Base-by-base conservation (phyloP, 2,329 filamentous ascomycete genomes). In the Pyricularia grisea region DNA sequence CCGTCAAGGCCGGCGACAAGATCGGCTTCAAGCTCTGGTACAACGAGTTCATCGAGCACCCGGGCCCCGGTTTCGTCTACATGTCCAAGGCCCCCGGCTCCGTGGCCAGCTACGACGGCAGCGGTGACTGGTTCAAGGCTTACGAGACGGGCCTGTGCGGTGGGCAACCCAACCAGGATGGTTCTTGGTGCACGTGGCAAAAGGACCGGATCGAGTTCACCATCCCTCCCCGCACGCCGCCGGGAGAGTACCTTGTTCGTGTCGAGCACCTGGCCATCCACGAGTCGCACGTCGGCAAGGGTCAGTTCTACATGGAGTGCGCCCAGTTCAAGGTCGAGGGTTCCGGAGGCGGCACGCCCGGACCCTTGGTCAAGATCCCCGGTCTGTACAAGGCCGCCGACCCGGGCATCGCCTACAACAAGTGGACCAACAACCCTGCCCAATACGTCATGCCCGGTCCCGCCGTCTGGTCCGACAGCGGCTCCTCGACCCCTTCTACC, bases 311-410 rank as follows among this genome's bases (percentile, higher is more conserved):
- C 73, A 78, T 81, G 66, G 77, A 77, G 4, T 83, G 82, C 73
- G 80, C 79, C 0, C 81, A 83, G 76, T 71, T 84, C 68, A 78
- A 78, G 70, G 78, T 83, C 66, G 76, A 75, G 14, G 77, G 78
- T 11, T 75, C 76, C 25, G 79, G 79, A 2, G 77, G 70, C 65
- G 78, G 78, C 65, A 74, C 66, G 5, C 80, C 80, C 0, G 69
- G 72, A 0, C 78, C 79, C 2, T 72, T 80, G 23, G 79, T 81
- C 50, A 73, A 76, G 55, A 81, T 82, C 70, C 81, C 81, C 2
- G 81, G 80, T 72, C 69, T 80, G 55, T 89, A 89, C 70, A 84
- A 88, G 74, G 84, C 86, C 27, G 85, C 83, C 71, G 85, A 88
- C 65, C 69, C 72, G 12, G 70, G 70, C 30, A 71, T 74, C 61